phyloP scores from a whole-genome alignment of 73 alveolate genomes.

The Uronychia setigera region DNA sequence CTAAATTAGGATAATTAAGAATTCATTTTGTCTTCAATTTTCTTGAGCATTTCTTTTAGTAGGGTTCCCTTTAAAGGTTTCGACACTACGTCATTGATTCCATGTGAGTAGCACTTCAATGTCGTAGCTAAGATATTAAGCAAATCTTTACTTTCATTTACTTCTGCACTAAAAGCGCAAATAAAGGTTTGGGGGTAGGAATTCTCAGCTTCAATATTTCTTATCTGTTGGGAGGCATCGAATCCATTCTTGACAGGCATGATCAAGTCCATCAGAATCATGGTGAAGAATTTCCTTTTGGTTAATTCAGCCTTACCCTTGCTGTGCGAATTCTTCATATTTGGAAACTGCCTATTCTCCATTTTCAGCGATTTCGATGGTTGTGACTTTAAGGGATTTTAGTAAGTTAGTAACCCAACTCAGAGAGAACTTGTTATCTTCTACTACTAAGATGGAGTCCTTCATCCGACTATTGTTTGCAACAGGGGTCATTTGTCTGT shows the following conservation, averaged over 20 bases:
- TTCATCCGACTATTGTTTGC: no score
- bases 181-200: neutral
- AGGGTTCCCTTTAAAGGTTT: no score
- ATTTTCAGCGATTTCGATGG: neutral
- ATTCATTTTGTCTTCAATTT: no score
- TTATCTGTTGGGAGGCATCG: neutral
- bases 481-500: no score
- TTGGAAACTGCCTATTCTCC: neutral
- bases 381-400: neutral
- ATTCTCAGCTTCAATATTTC: neutral
- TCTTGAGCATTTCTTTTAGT: no score
- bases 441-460: neutral
- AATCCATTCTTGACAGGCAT: slow-evolving; percentile 1
- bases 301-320: no score
- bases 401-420: neutral
- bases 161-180: neutral
- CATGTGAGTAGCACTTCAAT: no score
- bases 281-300: neutral
- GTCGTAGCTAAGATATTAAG: no score
- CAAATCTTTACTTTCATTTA: neutral
- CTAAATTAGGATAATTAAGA: no score
- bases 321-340: neutral
- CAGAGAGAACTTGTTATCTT: slow-evolving; percentile 10
- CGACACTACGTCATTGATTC: no score
- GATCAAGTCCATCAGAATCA: neutral